Evolutionary conservation across 768 basidiomycete species (phyloP), one percentile per base, ranked within the genome.

Genomic region (Macrolepiota dolichaula): DNA sequence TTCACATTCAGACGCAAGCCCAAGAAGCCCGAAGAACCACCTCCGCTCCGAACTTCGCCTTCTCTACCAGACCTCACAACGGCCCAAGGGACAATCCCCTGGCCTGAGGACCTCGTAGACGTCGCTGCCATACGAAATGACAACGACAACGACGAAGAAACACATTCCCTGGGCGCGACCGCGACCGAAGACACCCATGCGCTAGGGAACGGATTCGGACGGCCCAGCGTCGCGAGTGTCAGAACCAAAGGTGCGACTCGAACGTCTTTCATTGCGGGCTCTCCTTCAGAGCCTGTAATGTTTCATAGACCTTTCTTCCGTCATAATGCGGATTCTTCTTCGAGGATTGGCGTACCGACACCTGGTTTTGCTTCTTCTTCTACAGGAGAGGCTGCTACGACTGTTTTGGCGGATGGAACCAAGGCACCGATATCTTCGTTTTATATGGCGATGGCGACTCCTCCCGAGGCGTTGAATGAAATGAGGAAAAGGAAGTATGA

Each of bases 51-150:
- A 67, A 79, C 85, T n/a, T 91, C 89, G 42, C 88, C 91, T 7
- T 93, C 91, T 53, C 81, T 94, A 38, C 92, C 92, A 60, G 85
- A 91, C 69, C 81, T 94, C 65, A 80, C 77, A 55, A 42, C 52
- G 40, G 59, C 55, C 35, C 87, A 86, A 68, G 89, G 86, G 37
- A n/a, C 36, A 17, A 89, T 92, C 40, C 88, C 88, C 59, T 94
- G 92, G 92, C 92, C 92, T 24, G 88, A 88, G 74, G 81, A 87
- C 73, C 82, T 94, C 37, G 86, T 94, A 44, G 89, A 94, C 69
- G 78, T 89, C 62, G 78, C 82, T 42, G 83, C 85, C 62, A 82
- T 91, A 62, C 83, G 84, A 55, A 77, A 85, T n/a, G n/a, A n/a
- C 67, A 35, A 49, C 25, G 59, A 54, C 25, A 53, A 17, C 25